These are phyloP conservation scores for Brassica carinata DNA, from an alignment of 345 rosid genomes.

Conservation along the genomic window DNA sequence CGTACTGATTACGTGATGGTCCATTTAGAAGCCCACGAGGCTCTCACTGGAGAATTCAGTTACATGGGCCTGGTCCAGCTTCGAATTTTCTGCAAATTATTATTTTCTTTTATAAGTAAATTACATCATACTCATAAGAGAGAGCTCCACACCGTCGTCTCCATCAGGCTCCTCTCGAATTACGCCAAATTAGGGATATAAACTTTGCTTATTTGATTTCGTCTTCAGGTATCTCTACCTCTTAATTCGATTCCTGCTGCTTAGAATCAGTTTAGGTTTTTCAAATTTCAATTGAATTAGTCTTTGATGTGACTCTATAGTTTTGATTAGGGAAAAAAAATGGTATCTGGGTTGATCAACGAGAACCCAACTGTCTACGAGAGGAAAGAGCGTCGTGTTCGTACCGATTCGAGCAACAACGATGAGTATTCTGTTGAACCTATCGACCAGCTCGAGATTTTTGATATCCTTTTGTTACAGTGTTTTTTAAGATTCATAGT, in stretches of 20 bases:
- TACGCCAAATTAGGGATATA: not conserved
- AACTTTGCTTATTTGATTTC: not conserved
- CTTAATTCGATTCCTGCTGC: no score
- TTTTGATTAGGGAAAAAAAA: constrained; percentile 21
- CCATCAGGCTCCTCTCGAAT: not conserved
- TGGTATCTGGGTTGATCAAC: constrained; percentile 80
- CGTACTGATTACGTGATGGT: not conserved
- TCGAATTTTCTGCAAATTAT: not conserved
- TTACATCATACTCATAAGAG: no score
- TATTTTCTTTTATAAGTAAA: no score
- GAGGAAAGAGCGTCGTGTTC: constrained; percentile 66
- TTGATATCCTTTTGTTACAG: constrained; percentile 70
- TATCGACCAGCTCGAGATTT: constrained; percentile 85
- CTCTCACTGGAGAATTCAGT: not conserved
- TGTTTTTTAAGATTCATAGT: not conserved
- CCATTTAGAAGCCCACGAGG: not conserved
- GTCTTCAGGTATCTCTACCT: not conserved
- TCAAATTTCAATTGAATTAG: constrained; percentile 21
- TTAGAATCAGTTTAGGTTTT: not conserved
- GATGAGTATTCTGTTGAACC: constrained; percentile 72
- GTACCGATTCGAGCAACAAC: constrained; percentile 32
- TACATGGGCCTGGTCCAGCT: not conserved
- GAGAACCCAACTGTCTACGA: constrained; percentile 80
- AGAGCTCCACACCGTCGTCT: not conserved
- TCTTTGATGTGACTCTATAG: not conserved